Percentiles rank a stretch among this genome's conserved stretches.
These are phyloP conservation scores for Blechomonas ayalai DNA, from an alignment of 208 protist species.

Conservation along the genomic window DNA sequence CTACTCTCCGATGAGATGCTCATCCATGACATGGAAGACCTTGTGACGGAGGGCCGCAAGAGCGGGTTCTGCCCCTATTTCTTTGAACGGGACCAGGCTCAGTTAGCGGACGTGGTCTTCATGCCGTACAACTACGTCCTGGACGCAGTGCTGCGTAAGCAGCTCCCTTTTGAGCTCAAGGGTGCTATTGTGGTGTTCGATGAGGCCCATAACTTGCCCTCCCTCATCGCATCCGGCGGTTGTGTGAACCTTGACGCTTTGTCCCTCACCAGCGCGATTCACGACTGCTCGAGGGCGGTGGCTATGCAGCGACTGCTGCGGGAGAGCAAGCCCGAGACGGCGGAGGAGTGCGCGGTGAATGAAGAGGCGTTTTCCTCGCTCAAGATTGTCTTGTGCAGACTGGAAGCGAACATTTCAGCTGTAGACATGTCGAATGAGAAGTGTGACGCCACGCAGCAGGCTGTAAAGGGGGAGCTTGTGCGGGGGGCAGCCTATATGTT, in stretches of 20 bases:
- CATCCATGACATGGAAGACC: conserved; percentile 93
- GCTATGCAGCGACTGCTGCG: conserved; percentile 36
- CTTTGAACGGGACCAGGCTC: conserved; percentile 71
- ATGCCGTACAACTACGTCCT: conserved; percentile 98
- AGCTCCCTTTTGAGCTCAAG: conserved; percentile 79
- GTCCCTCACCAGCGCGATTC: conserved; percentile 69
- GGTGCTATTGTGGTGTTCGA: conserved; percentile 93
- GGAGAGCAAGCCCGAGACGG: conserved; percentile 4
- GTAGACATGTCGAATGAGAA: conserved; percentile 14
- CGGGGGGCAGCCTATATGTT: conserved; percentile 53
- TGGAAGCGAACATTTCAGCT: conserved; percentile 42
- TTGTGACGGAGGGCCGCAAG: conserved; percentile 62
- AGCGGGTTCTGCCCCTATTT: conserved; percentile 94
- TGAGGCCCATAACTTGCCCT: conserved; percentile 95
- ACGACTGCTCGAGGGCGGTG: conserved; percentile 68
- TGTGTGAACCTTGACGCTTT: conserved; percentile 63
- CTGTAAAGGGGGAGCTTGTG: conserved; percentile 35
- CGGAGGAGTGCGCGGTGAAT: conserved; percentile 12
- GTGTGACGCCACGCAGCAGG: neutral
- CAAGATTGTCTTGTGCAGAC: conserved; percentile 56
- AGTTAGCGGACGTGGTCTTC: conserved; percentile 93
- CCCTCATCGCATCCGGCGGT: conserved; percentile 42
- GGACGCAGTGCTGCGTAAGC: conserved; percentile 82
- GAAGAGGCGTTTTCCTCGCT: conserved; percentile 67
- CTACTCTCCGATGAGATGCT: conserved; percentile 13